Evolutionary conservation across 345 rosid genomes (phyloP), one percentile per base, ranked within the genome.

Genomic region (Syzygium oleosum): DNA sequence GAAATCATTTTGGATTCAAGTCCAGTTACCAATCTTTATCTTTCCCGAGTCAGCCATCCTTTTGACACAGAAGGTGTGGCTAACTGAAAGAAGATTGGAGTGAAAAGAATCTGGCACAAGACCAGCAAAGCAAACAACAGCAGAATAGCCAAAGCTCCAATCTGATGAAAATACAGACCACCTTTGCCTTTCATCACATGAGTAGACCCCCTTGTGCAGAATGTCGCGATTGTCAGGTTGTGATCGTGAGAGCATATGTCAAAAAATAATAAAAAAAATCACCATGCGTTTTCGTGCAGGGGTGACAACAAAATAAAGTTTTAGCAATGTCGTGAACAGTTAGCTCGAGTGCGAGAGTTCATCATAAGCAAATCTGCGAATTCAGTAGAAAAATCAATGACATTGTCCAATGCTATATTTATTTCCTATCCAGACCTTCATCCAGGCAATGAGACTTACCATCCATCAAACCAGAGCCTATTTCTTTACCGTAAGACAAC

Each of bases 311-410:
- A 31, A 16, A 65, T 31, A 10, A 65, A 31, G 78, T 31, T 65
- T 2, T 34, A 19, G 78, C 43, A 65, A 65, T 9, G 16, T 17
- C 0, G 1, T 8, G 46, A 68, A 43, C 2, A 17, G 79, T 68
- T 4, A 1, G 25, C 79, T 68, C 79, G 5, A 68, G 46, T 0
- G 13, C 9, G 46, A 34, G 5, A 17, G 13, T 31, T 9, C 46
- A 17, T 68, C 79, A 56, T 22, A 22, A 22, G 59, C 59, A 8
- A 56, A 21, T 56, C 59, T 4, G 27, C 27, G 23, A 21, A 21
- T 56, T 56, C 59, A 22, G 59, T 21, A 56, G 59, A 56, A 22
- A 68, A 68, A 68, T 17, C 13, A 34, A 34, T 34, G 23, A 4
- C 79, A 38, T 34, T 9, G 79, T 68, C 25, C 7, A 68, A 68